A percentile compares a stretch with the other conserved stretches of the same genome.
These are phyloP conservation scores for Agapanthus africanus DNA, from an alignment of 106 monocot genomes.

Conservation along the genomic window DNA sequence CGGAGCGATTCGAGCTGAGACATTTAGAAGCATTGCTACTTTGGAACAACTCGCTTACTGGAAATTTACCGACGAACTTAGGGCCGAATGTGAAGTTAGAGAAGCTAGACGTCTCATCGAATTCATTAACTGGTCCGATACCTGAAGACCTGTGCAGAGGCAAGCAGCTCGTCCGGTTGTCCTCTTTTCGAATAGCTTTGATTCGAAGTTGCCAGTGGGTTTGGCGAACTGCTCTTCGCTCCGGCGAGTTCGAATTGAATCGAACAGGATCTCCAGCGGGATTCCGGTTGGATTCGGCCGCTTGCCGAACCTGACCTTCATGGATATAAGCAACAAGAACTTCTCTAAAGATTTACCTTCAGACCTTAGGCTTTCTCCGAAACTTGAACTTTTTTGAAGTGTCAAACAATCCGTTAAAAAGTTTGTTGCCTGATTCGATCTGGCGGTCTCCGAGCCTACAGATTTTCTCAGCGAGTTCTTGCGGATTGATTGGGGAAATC, in stretches of 20 bases:
- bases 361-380: slow-evolving; percentile 40
- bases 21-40: slow-evolving; percentile 61
- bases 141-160: slow-evolving; percentile 58
- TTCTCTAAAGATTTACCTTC: slow-evolving; percentile 53
- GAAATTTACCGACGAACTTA: slow-evolving; percentile 51
- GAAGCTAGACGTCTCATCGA: slow-evolving; percentile 84
- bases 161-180: slow-evolving; percentile 72
- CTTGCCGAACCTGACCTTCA: slow-evolving; percentile 70
- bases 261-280: slow-evolving; percentile 48
- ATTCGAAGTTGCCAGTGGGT: slow-evolving; percentile 42
- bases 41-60: slow-evolving; percentile 92
- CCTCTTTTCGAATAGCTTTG: slow-evolving; percentile 79
- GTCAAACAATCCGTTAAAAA: slow-evolving; percentile 49
- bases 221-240: slow-evolving; percentile 63
- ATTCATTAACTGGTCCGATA: slow-evolving; percentile 58
- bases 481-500: slow-evolving; percentile 44
- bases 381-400: slow-evolving; percentile 67
- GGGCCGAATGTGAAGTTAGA: slow-evolving; percentile 47
- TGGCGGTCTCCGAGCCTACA: slow-evolving; percentile 53
- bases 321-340: slow-evolving; percentile 74
- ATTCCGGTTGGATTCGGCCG: slow-evolving; percentile 72
- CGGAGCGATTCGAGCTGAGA: slow-evolving; percentile 49
- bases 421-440: slow-evolving; percentile 31
- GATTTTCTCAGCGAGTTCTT: slow-evolving; percentile 59
- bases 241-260: slow-evolving; percentile 67